Evolutionary conservation across 2,329 filamentous ascomycete species (phyloP).

Genomic region (Colletotrichum simmondsii): DNA sequence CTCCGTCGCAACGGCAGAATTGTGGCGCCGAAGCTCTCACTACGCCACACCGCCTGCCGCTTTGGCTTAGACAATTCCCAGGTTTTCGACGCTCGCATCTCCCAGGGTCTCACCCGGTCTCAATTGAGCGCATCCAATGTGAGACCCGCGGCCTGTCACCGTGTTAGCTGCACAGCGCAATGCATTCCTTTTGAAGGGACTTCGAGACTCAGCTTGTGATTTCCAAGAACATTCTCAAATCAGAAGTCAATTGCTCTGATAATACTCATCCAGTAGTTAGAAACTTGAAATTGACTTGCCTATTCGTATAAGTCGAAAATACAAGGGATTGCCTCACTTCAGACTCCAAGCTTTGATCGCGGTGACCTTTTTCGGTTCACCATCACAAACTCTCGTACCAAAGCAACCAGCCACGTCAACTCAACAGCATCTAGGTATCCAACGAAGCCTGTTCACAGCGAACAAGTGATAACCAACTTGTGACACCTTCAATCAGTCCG

Average conservation of each 20-base stretch:
- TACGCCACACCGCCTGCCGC: neutral
- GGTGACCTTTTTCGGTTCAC: neutral
- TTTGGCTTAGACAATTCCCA: neutral
- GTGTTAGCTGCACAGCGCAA: neutral
- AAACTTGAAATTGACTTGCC: neutral
- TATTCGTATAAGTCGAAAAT: neutral
- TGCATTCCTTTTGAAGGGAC: neutral
- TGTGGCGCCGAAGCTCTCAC: conserved; percentile 17
- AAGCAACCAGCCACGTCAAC: neutral
- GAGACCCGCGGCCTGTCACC: neutral
- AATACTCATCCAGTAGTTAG: neutral
- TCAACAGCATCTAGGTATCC: neutral
- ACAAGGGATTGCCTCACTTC: neutral
- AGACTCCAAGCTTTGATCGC: neutral
- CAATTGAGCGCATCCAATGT: neutral
- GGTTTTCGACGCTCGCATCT: conserved; percentile 6
- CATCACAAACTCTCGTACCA: neutral
- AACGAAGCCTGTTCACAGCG: neutral
- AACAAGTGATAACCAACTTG: neutral
- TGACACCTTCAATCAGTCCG: neutral
- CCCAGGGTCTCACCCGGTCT: neutral
- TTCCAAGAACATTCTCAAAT: neutral
- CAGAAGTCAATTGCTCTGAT: neutral
- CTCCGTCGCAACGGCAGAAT: conserved; percentile 28
- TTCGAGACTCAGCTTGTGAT: neutral